phyloP scores from a whole-genome alignment of 768 basidiomycete species.

The Calvatia gigantea region DNA sequence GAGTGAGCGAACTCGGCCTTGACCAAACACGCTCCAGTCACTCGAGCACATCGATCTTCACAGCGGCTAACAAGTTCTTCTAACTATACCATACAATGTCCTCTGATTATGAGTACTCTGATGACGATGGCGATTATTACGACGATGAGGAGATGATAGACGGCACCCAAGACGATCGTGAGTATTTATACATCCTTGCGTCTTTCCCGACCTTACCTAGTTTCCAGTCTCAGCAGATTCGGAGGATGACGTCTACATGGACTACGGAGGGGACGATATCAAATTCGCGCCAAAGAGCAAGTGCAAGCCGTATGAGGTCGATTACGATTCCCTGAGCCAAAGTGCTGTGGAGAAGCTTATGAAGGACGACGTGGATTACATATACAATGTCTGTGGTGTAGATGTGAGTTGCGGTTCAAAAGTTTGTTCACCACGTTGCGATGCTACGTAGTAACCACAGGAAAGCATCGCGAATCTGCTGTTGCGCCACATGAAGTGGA shows the following conservation, averaged over 20 bases:
- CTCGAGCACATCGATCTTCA: conserved; percentile 23
- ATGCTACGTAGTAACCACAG: conserved; percentile 32
- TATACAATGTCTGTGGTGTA: conserved; percentile 83
- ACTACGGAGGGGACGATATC: conserved; percentile 59
- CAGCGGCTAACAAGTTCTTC: conserved; percentile 7
- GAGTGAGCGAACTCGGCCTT: background rate
- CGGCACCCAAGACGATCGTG: conserved; percentile 54
- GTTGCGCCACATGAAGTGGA: conserved; percentile 86
- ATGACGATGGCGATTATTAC: conserved; percentile 62
- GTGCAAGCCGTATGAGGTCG: conserved; percentile 78
- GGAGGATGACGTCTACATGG: conserved; percentile 71
- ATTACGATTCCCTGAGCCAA: conserved; percentile 75
- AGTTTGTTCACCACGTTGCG: conserved; percentile 6
- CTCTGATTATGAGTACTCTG: conserved; percentile 71
- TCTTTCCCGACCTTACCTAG: background rate
- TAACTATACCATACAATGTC: conserved; percentile 26
- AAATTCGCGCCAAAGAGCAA: conserved; percentile 51
- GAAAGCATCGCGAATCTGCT: conserved; percentile 68
- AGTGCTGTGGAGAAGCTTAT: conserved; percentile 75
- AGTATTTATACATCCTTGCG: conserved; percentile 21
- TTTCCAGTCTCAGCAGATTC: conserved; percentile 21
- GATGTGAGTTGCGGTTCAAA: conserved; percentile 57
- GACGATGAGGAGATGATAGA: conserved; percentile 74
- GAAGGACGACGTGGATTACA: conserved; percentile 77
- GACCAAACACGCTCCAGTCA: conserved; percentile 6